A percentile compares a stretch with the other conserved stretches of the same genome.
Evolutionary conservation across 1,284 basidiomycete genomes (phyloP).

Genomic region (Flammula alnicola): DNA sequence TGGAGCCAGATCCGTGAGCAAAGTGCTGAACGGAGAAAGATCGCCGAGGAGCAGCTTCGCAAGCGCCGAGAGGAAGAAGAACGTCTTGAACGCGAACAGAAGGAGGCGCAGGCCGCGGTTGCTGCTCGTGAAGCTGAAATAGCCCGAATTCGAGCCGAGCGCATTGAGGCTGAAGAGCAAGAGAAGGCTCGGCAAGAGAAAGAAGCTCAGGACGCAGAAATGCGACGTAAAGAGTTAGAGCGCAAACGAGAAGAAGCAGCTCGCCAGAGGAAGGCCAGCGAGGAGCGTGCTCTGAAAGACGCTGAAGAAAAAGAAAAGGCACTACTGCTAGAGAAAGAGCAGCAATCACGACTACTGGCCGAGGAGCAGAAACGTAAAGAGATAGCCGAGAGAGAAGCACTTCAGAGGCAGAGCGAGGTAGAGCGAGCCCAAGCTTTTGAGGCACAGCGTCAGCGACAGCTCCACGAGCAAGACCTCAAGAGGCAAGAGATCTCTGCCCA

Average conservation of each 20-base stretch:
- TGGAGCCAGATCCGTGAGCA: conserved; percentile 15
- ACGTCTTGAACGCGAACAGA: conserved; percentile 13
- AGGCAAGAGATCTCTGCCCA: conserved; percentile 31
- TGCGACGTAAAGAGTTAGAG: conserved; percentile 1
- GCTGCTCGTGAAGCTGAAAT: conserved; percentile 9
- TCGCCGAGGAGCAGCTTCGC: conserved; percentile 16
- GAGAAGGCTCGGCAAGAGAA: conserved; percentile 14
- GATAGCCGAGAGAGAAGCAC: conserved; percentile 2
- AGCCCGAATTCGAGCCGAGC: too few relatives aligned
- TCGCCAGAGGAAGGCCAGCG: conserved; percentile 3
- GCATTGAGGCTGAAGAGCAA: conserved; percentile 16
- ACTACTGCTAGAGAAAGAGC: conserved; percentile 7
- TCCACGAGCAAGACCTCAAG: conserved; percentile 28
- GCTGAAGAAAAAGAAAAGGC: conserved; percentile 8
- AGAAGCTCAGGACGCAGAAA: conserved; percentile 16
- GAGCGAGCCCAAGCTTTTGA: conserved; percentile 18
- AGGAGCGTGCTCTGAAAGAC: conserved; percentile 3
- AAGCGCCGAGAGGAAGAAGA: conserved; percentile 22
- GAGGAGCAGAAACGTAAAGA: conserved; percentile 17
- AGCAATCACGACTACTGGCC: conserved; percentile 3
- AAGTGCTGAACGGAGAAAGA: conserved; percentile 11
- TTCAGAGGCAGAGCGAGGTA: conserved; percentile 10
- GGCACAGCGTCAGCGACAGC: conserved; percentile 18
- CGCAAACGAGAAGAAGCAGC: conserved; percentile 6
- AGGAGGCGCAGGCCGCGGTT: conserved; percentile 11